phyloP scores from a whole-genome alignment of 352 stramenopile species.

The Detonula confervacea region DNA sequence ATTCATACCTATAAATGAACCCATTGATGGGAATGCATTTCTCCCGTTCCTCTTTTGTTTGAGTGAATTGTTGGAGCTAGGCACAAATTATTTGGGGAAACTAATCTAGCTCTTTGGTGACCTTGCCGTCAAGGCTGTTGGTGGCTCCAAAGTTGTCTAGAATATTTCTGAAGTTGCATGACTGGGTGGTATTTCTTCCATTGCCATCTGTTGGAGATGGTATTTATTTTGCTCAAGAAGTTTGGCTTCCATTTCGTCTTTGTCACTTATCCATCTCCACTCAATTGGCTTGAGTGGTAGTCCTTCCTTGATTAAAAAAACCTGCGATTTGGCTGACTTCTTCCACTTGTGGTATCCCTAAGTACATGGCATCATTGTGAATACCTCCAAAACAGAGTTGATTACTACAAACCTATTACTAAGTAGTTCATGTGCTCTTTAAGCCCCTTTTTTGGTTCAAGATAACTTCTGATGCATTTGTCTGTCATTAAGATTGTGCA shows the following conservation, averaged over 20 bases:
- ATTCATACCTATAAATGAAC: not conserved
- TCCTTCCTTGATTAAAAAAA: too few species aligned
- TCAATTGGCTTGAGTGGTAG: not conserved
- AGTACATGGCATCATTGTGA: too few species aligned
- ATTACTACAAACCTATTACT: too few species aligned
- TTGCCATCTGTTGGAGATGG: conserved; percentile 22
- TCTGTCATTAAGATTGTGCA: too few species aligned
- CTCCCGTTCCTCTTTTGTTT: not conserved
- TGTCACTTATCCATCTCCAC: conserved; percentile 2
- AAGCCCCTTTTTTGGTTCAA: too few species aligned
- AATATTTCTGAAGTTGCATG: not conserved
- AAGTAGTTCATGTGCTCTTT: too few species aligned
- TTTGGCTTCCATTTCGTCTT: not conserved
- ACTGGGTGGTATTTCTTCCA: conserved; percentile 6
- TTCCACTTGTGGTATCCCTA: too few species aligned
- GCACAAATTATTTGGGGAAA: not conserved
- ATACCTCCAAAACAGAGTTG: too few species aligned
- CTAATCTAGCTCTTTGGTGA: not conserved
- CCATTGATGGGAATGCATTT: conserved; percentile 1
- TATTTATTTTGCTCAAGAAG: conserved; percentile 6
- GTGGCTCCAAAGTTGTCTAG: not conserved
- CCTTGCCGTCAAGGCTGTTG: not conserved
- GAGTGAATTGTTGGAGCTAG: not conserved
- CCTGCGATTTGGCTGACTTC: too few species aligned
- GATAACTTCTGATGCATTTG: too few species aligned